Conservation (phyloP, 768 basidiomycete genomes). For the Terana coerulea region DNA sequence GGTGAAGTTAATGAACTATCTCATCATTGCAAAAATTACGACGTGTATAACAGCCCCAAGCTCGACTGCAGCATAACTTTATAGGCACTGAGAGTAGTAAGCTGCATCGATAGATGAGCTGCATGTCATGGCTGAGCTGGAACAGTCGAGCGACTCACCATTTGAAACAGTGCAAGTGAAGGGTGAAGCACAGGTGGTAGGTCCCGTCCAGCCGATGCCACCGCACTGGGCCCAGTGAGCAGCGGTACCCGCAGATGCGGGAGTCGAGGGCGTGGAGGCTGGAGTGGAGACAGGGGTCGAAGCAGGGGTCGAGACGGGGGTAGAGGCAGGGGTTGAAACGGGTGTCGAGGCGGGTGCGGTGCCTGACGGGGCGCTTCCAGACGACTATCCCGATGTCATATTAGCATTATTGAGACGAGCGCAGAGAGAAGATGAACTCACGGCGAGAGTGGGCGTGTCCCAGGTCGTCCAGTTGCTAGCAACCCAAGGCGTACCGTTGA, state of each 20-base stretch:
- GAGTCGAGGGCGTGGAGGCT: not conserved
- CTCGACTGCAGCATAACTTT: no score
- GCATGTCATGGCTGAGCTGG: no score
- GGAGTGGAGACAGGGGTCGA: not conserved
- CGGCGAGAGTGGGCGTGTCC: conserved; percentile 44
- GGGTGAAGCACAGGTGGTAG: conserved; percentile 10
- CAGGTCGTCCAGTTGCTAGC: conserved; percentile 45
- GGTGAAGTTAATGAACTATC: no score
- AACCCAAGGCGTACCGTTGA: conserved; percentile 36
- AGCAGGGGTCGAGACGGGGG: not conserved
- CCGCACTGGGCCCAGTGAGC: conserved; percentile 20
- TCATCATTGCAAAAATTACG: no score
- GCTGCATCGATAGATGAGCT: no score
- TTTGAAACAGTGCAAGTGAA: conserved; percentile 11
- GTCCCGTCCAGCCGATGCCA: conserved; percentile 15
- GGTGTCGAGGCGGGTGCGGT: not conserved
- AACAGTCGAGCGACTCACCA: no score
- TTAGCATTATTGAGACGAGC: no score
- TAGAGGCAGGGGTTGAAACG: not conserved
- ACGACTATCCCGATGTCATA: no score
- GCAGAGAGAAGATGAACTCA: no score
- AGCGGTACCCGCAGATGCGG: conserved; percentile 12
- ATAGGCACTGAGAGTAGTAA: no score
- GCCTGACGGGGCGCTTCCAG: no score
- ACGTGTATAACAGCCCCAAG: no score